These are phyloP conservation scores for Coccomyxa sp. DNA, from an alignment of 139 green algal species.

Conservation along the genomic window DNA sequence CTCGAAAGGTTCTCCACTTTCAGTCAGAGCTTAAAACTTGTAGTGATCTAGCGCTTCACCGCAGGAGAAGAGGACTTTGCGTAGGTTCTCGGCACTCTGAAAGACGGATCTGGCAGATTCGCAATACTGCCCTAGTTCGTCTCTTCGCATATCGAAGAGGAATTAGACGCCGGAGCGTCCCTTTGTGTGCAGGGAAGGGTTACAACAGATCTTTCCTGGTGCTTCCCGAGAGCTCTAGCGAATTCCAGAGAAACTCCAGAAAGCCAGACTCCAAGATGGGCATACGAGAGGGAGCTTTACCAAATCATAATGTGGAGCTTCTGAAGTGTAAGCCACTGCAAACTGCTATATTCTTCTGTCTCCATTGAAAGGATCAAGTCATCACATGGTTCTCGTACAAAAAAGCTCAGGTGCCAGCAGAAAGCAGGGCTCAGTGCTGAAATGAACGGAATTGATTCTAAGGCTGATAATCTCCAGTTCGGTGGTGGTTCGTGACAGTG, in stretches of 20 bases:
- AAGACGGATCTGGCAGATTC: too few relatives aligned
- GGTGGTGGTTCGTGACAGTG: neutral
- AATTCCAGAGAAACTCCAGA: neutral
- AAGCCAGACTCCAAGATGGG: neutral
- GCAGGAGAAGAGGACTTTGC: too few relatives aligned
- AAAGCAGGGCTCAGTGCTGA: too few relatives aligned
- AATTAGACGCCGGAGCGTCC: neutral
- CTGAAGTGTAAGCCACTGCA: neutral
- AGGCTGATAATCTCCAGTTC: neutral
- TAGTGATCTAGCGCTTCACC: too few relatives aligned
- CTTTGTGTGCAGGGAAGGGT: neutral
- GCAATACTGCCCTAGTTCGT: neutral
- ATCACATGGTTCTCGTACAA: neutral
- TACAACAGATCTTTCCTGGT: neutral
- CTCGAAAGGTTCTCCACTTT: too few relatives aligned
- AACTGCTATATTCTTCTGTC: neutral
- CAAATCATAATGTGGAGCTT: neutral
- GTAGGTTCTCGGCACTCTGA: too few relatives aligned
- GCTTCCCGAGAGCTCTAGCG: neutral
- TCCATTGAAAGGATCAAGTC: neutral
- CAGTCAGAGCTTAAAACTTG: too few relatives aligned
- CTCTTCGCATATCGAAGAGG: neutral
- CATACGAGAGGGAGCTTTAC: too few relatives aligned
- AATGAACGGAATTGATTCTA: too few relatives aligned
- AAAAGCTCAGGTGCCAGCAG: neutral